Conservation (phyloP, 2,329 filamentous ascomycete species). For the Botryotinia convoluta region DNA sequence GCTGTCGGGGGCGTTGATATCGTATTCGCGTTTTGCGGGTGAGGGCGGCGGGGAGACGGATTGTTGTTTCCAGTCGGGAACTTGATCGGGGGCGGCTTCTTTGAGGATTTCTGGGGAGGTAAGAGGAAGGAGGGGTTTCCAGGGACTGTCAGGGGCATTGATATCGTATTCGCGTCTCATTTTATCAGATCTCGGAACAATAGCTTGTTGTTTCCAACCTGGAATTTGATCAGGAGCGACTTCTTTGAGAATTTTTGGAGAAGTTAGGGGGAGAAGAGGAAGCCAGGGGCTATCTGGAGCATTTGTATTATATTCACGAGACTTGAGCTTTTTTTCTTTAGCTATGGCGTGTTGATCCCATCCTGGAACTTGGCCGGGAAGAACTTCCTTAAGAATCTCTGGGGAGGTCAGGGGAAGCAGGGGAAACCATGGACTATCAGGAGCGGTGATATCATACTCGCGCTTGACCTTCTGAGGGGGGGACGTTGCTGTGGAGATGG, state of each 20-base stretch:
- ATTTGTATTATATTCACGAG: neutral
- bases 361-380: neutral
- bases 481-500: neutral
- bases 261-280: neutral
- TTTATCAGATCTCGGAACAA: neutral
- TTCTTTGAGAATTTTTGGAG: neutral
- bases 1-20: neutral
- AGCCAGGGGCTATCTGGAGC: neutral
- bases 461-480: neutral
- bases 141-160: neutral
- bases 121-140: neutral
- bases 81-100: neutral
- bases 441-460: neutral
- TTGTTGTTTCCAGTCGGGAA: neutral
- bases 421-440: neutral
- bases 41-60: neutral
- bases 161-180: neutral
- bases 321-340: neutral
- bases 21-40: neutral
- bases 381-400: neutral
- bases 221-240: neutral
- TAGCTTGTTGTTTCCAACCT: neutral
- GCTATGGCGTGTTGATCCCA: conserved; percentile 11
- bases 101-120: neutral
- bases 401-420: neutral